phyloP scores from a whole-genome alignment of 345 rosid genomes.

The Lepidium sativum region DNA sequence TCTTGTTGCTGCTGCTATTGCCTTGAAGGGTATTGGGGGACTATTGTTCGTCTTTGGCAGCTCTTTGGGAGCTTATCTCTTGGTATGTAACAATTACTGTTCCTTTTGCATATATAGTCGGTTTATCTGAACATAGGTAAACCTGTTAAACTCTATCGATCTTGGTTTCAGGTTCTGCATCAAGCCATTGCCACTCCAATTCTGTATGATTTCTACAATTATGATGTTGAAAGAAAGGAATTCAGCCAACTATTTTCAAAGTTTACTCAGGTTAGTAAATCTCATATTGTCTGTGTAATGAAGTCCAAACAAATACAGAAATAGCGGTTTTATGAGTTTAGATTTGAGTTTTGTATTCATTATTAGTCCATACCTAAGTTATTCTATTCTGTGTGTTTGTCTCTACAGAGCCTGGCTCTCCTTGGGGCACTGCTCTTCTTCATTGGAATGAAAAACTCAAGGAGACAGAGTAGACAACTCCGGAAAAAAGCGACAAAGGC shows the following conservation, averaged over 20 bases:
- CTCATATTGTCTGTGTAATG: not conserved
- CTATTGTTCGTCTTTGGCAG: conserved; percentile 60
- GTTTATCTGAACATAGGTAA: not conserved
- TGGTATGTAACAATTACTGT: conserved; percentile 33
- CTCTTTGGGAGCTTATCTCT: conserved; percentile 60
- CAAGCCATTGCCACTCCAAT: conserved; percentile 47
- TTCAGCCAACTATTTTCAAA: conserved; percentile 40
- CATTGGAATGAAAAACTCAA: conserved; percentile 76
- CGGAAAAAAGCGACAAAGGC: conserved; percentile 57
- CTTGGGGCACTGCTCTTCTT: conserved; percentile 66
- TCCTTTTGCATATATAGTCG: not conserved
- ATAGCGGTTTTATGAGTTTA: not conserved
- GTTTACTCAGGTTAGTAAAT: conserved; percentile 50
- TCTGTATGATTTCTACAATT: conserved; percentile 66
- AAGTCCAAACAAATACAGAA: not conserved
- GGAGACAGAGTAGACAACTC: conserved; percentile 47
- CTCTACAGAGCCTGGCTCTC: conserved; percentile 54
- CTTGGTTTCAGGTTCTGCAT: conserved; percentile 46
- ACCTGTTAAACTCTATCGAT: not conserved
- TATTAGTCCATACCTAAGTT: not conserved
- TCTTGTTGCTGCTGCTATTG: conserved; percentile 43
- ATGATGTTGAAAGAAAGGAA: conserved; percentile 46
- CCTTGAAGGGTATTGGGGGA: conserved; percentile 61
- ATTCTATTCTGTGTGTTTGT: not conserved
- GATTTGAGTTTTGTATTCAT: not conserved